Evolutionary conservation across 139 green algal genomes (phyloP).

Genomic region (Tetraselmis chui): DNA sequence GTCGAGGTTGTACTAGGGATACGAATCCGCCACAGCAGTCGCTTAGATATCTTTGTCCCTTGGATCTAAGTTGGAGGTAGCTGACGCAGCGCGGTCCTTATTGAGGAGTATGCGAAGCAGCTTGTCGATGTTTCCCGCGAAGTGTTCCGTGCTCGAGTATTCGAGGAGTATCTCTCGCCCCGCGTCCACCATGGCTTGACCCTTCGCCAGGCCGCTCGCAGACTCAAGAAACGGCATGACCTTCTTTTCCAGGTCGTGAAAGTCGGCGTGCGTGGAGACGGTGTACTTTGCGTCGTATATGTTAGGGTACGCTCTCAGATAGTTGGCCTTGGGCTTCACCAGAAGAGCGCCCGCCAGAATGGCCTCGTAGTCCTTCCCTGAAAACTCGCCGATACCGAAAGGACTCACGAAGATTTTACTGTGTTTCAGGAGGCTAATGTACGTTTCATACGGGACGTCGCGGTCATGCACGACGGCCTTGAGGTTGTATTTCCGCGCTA

Average conservation of each 20-base stretch:
- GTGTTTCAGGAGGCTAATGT: neutral
- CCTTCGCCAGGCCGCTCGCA: neutral
- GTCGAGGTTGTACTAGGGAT: too few species aligned
- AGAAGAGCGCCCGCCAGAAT: neutral
- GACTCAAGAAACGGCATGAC: neutral
- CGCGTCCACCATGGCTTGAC: neutral
- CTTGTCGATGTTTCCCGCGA: neutral
- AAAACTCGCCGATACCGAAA: slow-evolving; percentile 2
- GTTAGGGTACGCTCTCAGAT: slow-evolving; percentile 2
- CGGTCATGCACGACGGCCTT: neutral
- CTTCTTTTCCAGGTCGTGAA: neutral
- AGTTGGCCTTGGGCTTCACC: slow-evolving; percentile 1
- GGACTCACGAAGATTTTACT: slow-evolving; percentile 5
- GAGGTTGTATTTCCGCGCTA: neutral
- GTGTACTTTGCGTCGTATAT: slow-evolving; percentile 1
- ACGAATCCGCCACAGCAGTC: too few species aligned
- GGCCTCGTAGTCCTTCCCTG: slow-evolving; percentile 5
- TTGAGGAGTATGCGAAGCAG: neutral
- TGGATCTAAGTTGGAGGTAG: too few species aligned
- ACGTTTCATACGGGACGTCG: neutral
- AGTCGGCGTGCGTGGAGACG: neutral
- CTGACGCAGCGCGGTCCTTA: neutral
- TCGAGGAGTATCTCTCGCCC: neutral
- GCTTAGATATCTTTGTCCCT: too few species aligned
- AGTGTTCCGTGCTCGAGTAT: neutral